phyloP scores from a whole-genome alignment of 1,284 basidiomycete species.

The Rhodofomes roseus region DNA sequence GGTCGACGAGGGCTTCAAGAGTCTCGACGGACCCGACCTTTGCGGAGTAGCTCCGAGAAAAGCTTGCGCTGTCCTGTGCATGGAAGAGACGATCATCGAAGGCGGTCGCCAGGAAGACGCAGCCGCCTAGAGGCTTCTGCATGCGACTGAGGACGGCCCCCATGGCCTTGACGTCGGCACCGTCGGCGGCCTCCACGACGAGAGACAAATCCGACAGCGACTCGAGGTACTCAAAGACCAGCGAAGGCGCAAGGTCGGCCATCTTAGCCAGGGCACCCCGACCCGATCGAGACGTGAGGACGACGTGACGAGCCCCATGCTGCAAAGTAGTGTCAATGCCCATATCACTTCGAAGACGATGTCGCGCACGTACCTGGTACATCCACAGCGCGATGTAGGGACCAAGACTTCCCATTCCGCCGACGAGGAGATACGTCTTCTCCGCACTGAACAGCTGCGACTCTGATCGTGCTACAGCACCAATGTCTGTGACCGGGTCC shows the following conservation, averaged over 20 bases:
- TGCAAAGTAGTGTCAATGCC: slow-evolving; percentile 12
- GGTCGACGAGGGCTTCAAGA: slow-evolving; percentile 19
- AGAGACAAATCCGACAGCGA: slow-evolving; percentile 25
- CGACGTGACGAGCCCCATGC: slow-evolving; percentile 36
- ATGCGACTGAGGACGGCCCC: slow-evolving; percentile 18
- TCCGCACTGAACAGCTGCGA: slow-evolving; percentile 8
- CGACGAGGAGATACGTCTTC: slow-evolving; percentile 21
- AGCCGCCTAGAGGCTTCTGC: slow-evolving; percentile 28
- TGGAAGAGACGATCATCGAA: slow-evolving; percentile 31
- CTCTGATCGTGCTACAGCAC: too few relatives aligned
- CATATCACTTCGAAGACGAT: too few relatives aligned
- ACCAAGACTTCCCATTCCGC: slow-evolving; percentile 25
- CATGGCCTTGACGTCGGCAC: slow-evolving; percentile 21
- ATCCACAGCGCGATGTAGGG: slow-evolving; percentile 34
- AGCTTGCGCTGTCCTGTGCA: slow-evolving; percentile 26
- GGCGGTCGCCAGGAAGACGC: slow-evolving; percentile 32
- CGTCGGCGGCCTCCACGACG: slow-evolving; percentile 28
- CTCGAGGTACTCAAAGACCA: slow-evolving; percentile 30
- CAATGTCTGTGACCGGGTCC: too few relatives aligned
- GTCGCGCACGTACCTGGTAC: too few relatives aligned
- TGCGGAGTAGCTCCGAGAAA: slow-evolving; percentile 24
- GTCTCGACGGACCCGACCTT: slow-evolving; percentile 30
- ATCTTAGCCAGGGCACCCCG: slow-evolving; percentile 10
- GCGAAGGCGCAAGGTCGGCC: background rate
- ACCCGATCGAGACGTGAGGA: slow-evolving; percentile 37